These are phyloP conservation scores for Rhipidocladum racemiflorum DNA, from an alignment of 176 grass and related monocot species.

Conservation along the genomic window DNA sequence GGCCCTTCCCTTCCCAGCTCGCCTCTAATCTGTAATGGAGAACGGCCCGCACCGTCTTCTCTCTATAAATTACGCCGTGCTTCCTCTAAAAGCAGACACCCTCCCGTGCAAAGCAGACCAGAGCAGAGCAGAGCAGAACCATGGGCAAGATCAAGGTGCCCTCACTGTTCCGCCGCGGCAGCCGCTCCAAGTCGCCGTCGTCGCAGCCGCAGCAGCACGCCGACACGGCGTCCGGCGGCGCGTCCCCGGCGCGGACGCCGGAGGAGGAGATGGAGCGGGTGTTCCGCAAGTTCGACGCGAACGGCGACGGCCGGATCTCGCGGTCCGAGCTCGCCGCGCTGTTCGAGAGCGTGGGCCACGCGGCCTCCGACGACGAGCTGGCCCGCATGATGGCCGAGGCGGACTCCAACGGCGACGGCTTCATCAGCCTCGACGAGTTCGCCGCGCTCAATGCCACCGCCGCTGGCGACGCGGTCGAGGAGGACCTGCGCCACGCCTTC, in stretches of 20 bases:
- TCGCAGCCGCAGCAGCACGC: neutral
- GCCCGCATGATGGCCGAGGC: constrained; percentile 87
- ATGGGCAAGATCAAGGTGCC: constrained; percentile 91
- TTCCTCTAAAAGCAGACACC: no score
- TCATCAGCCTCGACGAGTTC: constrained; percentile 85
- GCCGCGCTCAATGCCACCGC: constrained; percentile 53
- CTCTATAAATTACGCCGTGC: neutral
- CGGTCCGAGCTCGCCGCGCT: constrained; percentile 66
- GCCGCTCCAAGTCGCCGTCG: constrained; percentile 43
- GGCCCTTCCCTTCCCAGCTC: neutral
- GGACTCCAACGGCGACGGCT: constrained; percentile 84
- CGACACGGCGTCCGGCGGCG: neutral
- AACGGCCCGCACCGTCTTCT: neutral
- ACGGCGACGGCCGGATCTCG: constrained; percentile 90
- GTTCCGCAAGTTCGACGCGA: constrained; percentile 90
- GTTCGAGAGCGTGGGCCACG: constrained; percentile 71
- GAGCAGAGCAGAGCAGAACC: neutral
- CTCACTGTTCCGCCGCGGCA: constrained; percentile 63
- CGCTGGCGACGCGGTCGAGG: constrained; percentile 47
- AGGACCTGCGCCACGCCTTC: constrained; percentile 85
- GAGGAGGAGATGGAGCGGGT: constrained; percentile 69
- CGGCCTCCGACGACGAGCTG: constrained; percentile 61
- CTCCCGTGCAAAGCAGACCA: neutral
- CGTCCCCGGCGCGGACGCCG: constrained; percentile 5
- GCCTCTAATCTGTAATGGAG: neutral